Percentiles rank a stretch among this genome's conserved stretches.
Evolutionary conservation across 1,284 basidiomycete species (phyloP).

Genomic region (Trametes versicolor): DNA sequence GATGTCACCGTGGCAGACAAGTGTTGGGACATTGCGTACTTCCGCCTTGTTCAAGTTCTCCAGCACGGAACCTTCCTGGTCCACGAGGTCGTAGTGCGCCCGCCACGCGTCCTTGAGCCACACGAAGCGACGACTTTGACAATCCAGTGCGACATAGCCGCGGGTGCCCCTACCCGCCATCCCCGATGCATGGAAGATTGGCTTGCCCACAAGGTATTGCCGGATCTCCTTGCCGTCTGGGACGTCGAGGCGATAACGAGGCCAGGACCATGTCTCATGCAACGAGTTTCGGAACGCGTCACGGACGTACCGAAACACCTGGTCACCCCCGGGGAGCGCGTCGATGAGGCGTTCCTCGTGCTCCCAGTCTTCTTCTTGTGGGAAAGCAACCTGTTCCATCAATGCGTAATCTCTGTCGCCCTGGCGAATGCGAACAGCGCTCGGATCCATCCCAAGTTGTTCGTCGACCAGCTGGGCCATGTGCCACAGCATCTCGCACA

Average conservation of each 20-base stretch:
- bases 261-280: not conserved
- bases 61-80: slow-evolving; percentile 23
- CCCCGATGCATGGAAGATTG: slow-evolving; percentile 12
- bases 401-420: slow-evolving; percentile 2
- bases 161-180: slow-evolving; percentile 24
- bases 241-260: not conserved
- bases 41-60: slow-evolving; percentile 9
- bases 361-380: not conserved
- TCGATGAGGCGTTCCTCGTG: not conserved
- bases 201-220: slow-evolving; percentile 8
- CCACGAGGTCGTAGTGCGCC: slow-evolving; percentile 9
- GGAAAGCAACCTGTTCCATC: not conserved
- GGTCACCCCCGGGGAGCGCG: not conserved
- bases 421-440: slow-evolving; percentile 4
- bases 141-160: slow-evolving; percentile 24
- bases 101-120: slow-evolving; percentile 33
- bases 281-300: slow-evolving; percentile 8
- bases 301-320: slow-evolving; percentile 22
- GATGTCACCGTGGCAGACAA: slow-evolving; percentile 31
- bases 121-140: slow-evolving; percentile 12
- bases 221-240: not conserved
- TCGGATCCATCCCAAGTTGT: slow-evolving; percentile 36
- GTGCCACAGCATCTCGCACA: slow-evolving; percentile 32
- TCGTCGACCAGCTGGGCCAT: slow-evolving; percentile 38
- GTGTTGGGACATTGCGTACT: slow-evolving; percentile 18